These are phyloP conservation scores for Acaromyces ingoldii DNA, from an alignment of 1,284 basidiomycete genomes.

Conservation along the genomic window DNA sequence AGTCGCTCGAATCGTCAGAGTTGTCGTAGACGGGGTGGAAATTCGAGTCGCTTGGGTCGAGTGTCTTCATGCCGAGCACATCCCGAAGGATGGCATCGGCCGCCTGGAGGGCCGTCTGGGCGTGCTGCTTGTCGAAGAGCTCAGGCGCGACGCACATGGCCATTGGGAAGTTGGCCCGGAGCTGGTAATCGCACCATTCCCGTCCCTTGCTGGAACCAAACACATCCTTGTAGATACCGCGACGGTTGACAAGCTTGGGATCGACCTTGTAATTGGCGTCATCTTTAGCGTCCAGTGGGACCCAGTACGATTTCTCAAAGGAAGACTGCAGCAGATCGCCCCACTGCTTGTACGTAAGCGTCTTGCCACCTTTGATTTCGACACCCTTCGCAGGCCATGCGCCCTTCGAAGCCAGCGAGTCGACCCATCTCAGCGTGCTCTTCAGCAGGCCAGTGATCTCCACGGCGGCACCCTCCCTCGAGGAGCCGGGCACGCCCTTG, in stretches of 20 bases:
- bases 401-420: conserved; percentile 62
- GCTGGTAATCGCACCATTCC: conserved; percentile 94
- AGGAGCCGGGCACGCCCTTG: conserved; percentile 88
- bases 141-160: conserved; percentile 97
- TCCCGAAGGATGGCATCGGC: conserved; percentile 32
- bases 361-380: conserved; percentile 64
- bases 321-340: conserved; percentile 72
- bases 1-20: conserved; percentile 22
- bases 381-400: conserved; percentile 84
- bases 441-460: conserved; percentile 92
- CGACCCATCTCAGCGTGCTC: conserved; percentile 86
- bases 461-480: conserved; percentile 88
- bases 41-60: conserved; percentile 41
- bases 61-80: conserved; percentile 41
- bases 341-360: conserved; percentile 88
- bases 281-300: conserved; percentile 72
- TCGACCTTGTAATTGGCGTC: conserved; percentile 71
- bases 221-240: conserved; percentile 98
- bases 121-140: conserved; percentile 76
- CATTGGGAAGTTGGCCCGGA: conserved; percentile 72
- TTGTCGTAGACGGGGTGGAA: conserved; percentile 45
- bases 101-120: conserved; percentile 58
- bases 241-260: conserved; percentile 70
- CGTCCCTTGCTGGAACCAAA: conserved; percentile 56
- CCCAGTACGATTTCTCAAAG: conserved; percentile 86